Base-by-base conservation (phyloP, 306 rosid genomes). In the Gastrolobium bilobum region DNA sequence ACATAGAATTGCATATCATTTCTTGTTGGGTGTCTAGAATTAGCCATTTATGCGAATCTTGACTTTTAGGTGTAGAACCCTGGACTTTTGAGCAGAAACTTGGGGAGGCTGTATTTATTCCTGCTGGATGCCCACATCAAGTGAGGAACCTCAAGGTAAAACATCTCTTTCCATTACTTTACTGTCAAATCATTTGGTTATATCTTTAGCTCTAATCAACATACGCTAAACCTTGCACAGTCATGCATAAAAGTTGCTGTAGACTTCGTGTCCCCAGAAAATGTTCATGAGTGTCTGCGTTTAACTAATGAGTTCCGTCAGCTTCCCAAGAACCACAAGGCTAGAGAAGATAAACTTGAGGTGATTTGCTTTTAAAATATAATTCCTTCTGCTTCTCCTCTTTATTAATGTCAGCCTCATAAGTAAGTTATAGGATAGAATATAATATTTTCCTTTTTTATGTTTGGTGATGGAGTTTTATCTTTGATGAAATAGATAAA, bases 121-220 rank as follows among this genome's bases (percentile, higher is more conserved):
- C 97, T 56, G 97, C 97, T 60, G 97, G 97, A 80, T 92, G 97
- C 79, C 97, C 97, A 0, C 97, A 92, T 68, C 97, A 92, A 92
- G 97, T 92, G 37, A 89, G 97, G 68, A 92, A 92, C 84, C 96
- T 92, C 72, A 89, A 83, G 96, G 97, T 88, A 77, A 81, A 64
- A 30, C 47, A 33, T 52, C 76, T 80, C 66, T 20, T 5, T 42
- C 57, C 52, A 57, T 60, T 73, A n/a, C 60, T 26, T 38, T 44
- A 34, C 53, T 50, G 14, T 53, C 20, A 68, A 60, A 71, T 60
- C 6, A 29, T 67, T 67, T 44, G 31, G 20, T 60, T 65, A 43
- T 48, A 72, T 71, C 38, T 47, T 14, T 63, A 2, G 20, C 29
- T 58, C 76, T 72, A 63, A 47, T 48, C 26, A 70, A 3, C 33